phyloP scores from a whole-genome alignment of 306 rosid species.

The Trifolium subterraneum region DNA sequence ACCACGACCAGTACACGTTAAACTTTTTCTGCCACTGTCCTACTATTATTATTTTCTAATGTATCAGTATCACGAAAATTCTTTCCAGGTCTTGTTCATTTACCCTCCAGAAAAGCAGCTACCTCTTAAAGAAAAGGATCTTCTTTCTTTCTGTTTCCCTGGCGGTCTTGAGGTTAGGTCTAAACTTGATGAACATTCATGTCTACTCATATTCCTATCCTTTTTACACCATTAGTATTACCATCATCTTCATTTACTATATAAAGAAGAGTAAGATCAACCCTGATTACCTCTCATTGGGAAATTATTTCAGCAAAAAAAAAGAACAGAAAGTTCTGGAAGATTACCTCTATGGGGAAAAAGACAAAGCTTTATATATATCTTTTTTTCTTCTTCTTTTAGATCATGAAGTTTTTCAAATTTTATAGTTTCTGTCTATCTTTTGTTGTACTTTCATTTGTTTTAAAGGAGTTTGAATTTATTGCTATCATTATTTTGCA shows the following conservation, averaged over 20 bases:
- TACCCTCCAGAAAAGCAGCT: constrained; percentile 96
- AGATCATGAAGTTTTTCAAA: neutral
- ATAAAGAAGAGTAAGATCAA: constrained; percentile 18
- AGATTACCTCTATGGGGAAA: neutral
- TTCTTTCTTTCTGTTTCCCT: constrained; percentile 96
- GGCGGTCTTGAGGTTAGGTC: constrained; percentile 92
- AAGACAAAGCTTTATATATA: constrained; percentile 1
- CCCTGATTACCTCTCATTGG: neutral
- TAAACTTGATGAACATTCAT: constrained; percentile 37
- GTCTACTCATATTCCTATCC: constrained; percentile 14
- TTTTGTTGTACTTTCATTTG: constrained; percentile 26
- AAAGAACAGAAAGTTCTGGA: neutral
- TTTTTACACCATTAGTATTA: constrained; percentile 4
- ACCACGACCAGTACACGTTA: neutral
- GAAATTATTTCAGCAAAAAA: neutral
- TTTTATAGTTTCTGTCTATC: constrained; percentile 22
- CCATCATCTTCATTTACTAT: neutral
- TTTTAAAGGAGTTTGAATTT: constrained; percentile 29
- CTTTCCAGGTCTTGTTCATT: constrained; percentile 81
- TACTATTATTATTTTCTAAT: constrained; percentile 4
- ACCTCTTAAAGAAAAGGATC: constrained; percentile 89
- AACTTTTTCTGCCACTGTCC: constrained; percentile 17
- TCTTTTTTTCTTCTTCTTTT: neutral
- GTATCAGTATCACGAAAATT: constrained; percentile 28
- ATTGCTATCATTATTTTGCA: constrained; percentile 24